These are phyloP conservation scores for Melocanna baccifera DNA, from an alignment of 176 grass and related monocot species.

Conservation along the genomic window DNA sequence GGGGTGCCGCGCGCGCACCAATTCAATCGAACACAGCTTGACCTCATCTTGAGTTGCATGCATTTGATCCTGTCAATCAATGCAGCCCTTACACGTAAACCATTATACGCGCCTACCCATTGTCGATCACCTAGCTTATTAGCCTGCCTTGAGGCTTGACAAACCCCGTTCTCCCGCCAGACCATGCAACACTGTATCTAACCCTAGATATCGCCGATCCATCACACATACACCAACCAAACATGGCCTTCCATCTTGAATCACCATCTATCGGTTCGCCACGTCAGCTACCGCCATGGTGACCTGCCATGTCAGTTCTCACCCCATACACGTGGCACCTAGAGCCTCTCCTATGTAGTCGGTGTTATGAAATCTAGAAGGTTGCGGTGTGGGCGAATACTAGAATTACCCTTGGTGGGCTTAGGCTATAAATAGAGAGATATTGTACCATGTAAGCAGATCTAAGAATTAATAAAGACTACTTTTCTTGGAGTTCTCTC, in stretches of 20 bases:
- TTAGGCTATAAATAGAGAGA: no score
- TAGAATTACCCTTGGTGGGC: no score
- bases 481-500: no score
- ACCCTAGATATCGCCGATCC: not conserved
- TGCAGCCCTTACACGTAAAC: not conserved
- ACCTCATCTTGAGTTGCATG: not conserved
- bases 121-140: not conserved
- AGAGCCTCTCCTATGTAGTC: not conserved
- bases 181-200: not conserved
- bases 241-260: not conserved
- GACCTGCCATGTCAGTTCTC: not conserved
- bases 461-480: no score
- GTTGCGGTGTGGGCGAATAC: no score
- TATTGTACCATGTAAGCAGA: no score
- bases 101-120: accelerated
- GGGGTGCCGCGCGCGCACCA: not conserved
- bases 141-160: no score
- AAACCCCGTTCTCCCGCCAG: not conserved
- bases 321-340: not conserved
- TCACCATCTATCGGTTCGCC: not conserved
- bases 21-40: not conserved
- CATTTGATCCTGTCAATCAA: not conserved
- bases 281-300: not conserved
- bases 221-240: not conserved
- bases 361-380: no score